Evolutionary conservation across 1,139 yeast genomes (phyloP).

Genomic region (Blastobotrys raffinosifermentans): DNA sequence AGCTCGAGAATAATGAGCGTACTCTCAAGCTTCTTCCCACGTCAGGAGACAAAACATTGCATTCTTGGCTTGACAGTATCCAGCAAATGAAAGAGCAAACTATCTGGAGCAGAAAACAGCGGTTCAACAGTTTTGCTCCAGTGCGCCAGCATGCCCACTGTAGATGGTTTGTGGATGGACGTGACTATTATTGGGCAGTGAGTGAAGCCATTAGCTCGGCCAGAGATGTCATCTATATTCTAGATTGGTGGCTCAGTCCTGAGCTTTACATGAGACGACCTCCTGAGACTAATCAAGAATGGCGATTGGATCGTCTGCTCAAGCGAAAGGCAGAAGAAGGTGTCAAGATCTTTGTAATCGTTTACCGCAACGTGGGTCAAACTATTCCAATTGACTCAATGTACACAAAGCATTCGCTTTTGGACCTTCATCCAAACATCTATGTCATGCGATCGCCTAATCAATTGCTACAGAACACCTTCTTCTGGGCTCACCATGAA

Average conservation of each 20-base stretch:
- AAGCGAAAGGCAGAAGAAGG: slow-evolving; percentile 92
- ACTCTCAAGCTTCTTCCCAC: slow-evolving; percentile 67
- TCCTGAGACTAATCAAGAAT: slow-evolving; percentile 89
- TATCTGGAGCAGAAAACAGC: slow-evolving; percentile 63
- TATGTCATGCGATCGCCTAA: slow-evolving; percentile 93
- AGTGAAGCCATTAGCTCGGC: slow-evolving; percentile 93
- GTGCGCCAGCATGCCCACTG: slow-evolving; percentile 78
- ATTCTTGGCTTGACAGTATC: slow-evolving; percentile 72
- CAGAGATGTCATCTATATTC: slow-evolving; percentile 86
- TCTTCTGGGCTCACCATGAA: slow-evolving; percentile 99
- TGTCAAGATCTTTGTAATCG: slow-evolving; percentile 84
- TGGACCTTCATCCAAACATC: slow-evolving; percentile 79
- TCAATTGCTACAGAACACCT: slow-evolving; percentile 86
- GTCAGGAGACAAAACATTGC: slow-evolving; percentile 64
- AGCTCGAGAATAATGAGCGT: slow-evolving; percentile 75
- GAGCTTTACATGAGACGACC: slow-evolving; percentile 91
- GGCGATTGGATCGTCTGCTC: slow-evolving; percentile 83
- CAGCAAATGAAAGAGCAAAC: slow-evolving; percentile 62
- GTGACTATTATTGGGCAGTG: slow-evolving; percentile 96
- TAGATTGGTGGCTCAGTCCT: slow-evolving; percentile 99
- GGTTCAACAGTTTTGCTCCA: slow-evolving; percentile 93
- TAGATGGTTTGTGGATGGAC: slow-evolving; percentile 94
- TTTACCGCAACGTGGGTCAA: slow-evolving; percentile 92
- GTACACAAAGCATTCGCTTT: slow-evolving; percentile 88
- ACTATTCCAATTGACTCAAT: slow-evolving; percentile 91